Evolutionary conservation across 768 basidiomycete species (phyloP).

Genomic region (Terana coerulea): DNA sequence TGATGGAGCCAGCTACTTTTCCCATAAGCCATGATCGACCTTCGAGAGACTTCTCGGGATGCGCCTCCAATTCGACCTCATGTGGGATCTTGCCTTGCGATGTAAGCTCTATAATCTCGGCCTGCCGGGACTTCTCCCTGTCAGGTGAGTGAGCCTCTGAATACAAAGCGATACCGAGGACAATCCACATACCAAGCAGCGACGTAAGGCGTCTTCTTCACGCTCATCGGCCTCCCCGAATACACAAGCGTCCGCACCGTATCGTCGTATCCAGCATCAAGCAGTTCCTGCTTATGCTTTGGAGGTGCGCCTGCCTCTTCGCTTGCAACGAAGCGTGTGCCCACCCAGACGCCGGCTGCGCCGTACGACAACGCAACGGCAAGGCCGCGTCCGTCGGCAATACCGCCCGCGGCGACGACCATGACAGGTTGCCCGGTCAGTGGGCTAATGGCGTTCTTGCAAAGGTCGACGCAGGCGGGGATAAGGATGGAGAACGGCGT

Average conservation of each 20-base stretch:
- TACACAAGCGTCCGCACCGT: constrained; percentile 68
- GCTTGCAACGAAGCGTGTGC: constrained; percentile 82
- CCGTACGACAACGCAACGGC: constrained; percentile 79
- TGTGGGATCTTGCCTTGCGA: constrained; percentile 71
- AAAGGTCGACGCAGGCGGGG: constrained; percentile 79
- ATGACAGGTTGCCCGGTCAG: constrained; percentile 73
- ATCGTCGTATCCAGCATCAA: constrained; percentile 76
- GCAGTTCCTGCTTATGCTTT: constrained; percentile 62
- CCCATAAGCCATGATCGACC: constrained; percentile 58
- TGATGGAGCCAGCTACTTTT: too few relatives aligned
- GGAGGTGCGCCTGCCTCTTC: constrained; percentile 77
- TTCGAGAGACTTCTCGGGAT: constrained; percentile 62
- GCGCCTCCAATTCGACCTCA: constrained; percentile 62
- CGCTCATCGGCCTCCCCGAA: constrained; percentile 76
- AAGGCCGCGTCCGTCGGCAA: constrained; percentile 78
- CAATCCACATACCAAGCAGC: constrained; percentile 52
- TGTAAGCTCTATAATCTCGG: constrained; percentile 57
- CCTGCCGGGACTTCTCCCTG: constrained; percentile 60
- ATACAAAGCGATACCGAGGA: background rate
- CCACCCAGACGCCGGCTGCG: constrained; percentile 85
- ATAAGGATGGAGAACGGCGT: constrained; percentile 79
- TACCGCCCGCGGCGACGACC: constrained; percentile 83
- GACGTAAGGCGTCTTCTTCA: constrained; percentile 79
- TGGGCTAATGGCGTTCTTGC: constrained; percentile 62
- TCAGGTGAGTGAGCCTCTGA: background rate